Percentiles rank a stretch among this genome's conserved stretches.
Conservation (phyloP, 768 basidiomycete species). For the Suillus cothurnatus region DNA sequence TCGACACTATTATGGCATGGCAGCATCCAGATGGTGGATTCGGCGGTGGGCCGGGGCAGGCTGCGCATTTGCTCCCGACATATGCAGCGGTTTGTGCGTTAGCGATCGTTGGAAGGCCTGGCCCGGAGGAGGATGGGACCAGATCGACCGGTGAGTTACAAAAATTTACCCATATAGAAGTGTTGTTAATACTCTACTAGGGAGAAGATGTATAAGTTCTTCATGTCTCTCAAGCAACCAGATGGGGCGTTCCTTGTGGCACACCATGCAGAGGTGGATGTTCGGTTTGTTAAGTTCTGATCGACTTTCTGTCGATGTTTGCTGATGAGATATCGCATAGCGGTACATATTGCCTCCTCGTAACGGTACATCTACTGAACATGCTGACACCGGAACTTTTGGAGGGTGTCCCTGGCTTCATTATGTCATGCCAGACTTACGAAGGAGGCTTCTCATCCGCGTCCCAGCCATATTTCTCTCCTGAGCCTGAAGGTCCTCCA, state of each 20-base stretch:
- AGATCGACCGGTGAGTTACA: conserved; percentile 69
- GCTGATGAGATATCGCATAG: conserved; percentile 38
- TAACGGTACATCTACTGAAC: conserved; percentile 79
- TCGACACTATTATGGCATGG: conserved; percentile 78
- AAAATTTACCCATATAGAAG: background rate
- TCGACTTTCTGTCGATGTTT: background rate
- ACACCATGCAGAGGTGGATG: conserved; percentile 88
- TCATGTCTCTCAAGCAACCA: conserved; percentile 87
- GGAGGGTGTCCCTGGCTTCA: conserved; percentile 71
- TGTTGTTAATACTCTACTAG: conserved; percentile 36
- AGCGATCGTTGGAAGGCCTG: conserved; percentile 78
- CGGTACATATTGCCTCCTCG: conserved; percentile 93
- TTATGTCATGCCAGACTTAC: conserved; percentile 93
- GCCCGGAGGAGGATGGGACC: conserved; percentile 82
- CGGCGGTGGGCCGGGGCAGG: conserved; percentile 87
- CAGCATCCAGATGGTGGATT: conserved; percentile 92
- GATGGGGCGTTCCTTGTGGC: conserved; percentile 95
- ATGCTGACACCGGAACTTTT: conserved; percentile 89
- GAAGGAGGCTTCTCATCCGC: conserved; percentile 93
- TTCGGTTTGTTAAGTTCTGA: conserved; percentile 58
- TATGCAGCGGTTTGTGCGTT: conserved; percentile 87
- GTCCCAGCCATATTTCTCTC: conserved; percentile 65
- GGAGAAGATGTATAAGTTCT: conserved; percentile 80
- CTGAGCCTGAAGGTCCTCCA: conserved; percentile 21
- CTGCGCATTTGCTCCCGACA: conserved; percentile 85